A percentile compares a stretch with the other conserved stretches of the same genome.
These are phyloP conservation scores for Aphanomyces cochlioides DNA, from an alignment of 352 stramenopile species.

Conservation along the genomic window DNA sequence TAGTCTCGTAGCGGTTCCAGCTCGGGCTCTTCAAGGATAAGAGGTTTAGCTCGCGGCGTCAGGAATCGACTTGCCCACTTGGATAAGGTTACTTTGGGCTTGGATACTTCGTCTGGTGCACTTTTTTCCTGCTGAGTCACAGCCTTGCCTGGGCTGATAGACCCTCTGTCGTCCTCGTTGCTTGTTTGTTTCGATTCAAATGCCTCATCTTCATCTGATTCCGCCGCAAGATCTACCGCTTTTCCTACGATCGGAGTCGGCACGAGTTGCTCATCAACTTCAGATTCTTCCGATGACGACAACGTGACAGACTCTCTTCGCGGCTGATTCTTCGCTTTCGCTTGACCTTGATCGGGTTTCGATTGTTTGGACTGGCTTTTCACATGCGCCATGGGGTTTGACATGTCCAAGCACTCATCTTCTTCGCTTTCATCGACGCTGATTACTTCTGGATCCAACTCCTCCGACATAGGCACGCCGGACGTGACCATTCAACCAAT, in stretches of 20 bases:
- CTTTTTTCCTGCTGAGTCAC: too few species aligned
- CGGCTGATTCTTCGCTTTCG: too few species aligned
- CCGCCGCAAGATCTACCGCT: background rate
- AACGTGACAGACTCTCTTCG: too few species aligned
- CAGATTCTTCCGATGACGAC: background rate
- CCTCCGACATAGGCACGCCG: background rate
- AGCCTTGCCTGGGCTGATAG: too few species aligned
- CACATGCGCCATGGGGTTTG: slow-evolving; percentile 11
- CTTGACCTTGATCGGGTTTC: background rate
- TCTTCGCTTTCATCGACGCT: slow-evolving; percentile 12
- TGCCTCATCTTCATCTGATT: background rate
- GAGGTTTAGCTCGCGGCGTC: background rate
- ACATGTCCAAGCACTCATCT: slow-evolving; percentile 23
- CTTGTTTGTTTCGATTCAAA: background rate
- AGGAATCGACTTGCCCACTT: slow-evolving; percentile 26
- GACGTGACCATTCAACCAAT: too few species aligned
- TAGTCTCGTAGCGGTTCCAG: slow-evolving; percentile 81
- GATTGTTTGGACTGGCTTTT: background rate
- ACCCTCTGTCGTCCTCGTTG: background rate
- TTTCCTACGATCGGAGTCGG: too few species aligned
- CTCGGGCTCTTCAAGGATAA: slow-evolving; percentile 30
- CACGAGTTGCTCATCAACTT: background rate
- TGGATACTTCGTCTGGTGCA: too few species aligned
- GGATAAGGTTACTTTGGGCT: slow-evolving; percentile 2
- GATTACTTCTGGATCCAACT: slow-evolving; percentile 6